Evolutionary conservation across 495 filamentous ascomycete species (phyloP).

Genomic region (Lepidopterella palustris): DNA sequence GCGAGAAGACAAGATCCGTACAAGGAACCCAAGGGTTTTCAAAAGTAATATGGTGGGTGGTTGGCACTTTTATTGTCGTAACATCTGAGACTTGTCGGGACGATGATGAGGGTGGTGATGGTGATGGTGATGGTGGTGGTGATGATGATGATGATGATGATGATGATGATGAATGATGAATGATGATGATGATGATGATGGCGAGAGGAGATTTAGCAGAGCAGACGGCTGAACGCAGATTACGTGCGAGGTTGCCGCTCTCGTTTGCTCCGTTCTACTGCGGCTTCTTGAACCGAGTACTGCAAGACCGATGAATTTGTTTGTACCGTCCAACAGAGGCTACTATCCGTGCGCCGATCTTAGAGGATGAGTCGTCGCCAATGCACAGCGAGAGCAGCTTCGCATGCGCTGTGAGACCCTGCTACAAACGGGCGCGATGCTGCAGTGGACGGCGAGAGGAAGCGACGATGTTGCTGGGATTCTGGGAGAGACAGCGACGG

Average conservation of each 20-base stretch:
- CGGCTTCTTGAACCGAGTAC: conserved; percentile 21
- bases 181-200: background rate
- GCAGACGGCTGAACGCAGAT: background rate
- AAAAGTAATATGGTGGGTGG: conserved; percentile 6
- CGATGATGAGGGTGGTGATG: conserved; percentile 11
- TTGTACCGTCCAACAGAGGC: conserved; percentile 1
- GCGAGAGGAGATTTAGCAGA: background rate
- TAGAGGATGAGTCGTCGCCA: conserved; percentile 3
- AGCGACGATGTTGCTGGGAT: background rate
- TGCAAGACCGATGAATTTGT: conserved; percentile 2
- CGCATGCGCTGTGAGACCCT: background rate
- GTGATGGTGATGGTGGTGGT: background rate
- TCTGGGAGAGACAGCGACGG: background rate
- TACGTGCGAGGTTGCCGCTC: conserved; percentile 12
- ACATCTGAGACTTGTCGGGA: background rate
- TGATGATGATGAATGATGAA: conserved; percentile 15
- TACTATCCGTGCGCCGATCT: conserved; percentile 7
- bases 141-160: conserved; percentile 2
- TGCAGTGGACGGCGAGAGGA: background rate
- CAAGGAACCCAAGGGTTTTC: conserved; percentile 18
- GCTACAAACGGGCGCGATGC: background rate
- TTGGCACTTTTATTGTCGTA: background rate
- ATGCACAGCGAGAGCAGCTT: background rate
- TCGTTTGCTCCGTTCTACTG: conserved; percentile 21
- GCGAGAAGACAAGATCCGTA: conserved; percentile 15